Evolutionary conservation across 495 filamentous ascomycete genomes (phyloP), one percentile per base, ranked within the genome.

Genomic region (Glutinoglossum americanum): DNA sequence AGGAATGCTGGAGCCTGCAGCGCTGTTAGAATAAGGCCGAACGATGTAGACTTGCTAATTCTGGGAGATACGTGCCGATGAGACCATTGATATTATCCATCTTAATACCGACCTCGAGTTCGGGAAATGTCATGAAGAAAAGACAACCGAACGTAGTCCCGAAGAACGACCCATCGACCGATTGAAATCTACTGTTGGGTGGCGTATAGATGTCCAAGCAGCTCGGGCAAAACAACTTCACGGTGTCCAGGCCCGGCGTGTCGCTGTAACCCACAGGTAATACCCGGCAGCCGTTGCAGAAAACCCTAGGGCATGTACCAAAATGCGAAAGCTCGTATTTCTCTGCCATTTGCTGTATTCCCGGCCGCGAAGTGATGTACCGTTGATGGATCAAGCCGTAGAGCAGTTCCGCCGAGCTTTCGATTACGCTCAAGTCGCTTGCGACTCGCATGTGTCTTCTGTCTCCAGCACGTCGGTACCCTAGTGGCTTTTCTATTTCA

Each of bases 321-420:
- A 98, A 98, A 70, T 98, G 90, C 60, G 86, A 81, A 49, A 94
- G 74, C 64, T 95, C 89, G 74, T 97, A 97, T 67, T 98, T 98
- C 67, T 98, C 93, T 30, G 88, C 86, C 92, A 98, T 98, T 67
- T 95, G 89, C 66, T 95, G 90, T 57, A 98, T 97, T 21, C 92
- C 92, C 6, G 87, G 87, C 35, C 92, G 76, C n/a, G 89, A 95
- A 58, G 88, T 96, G 72, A 98, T 97, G 69, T 93, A 98, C 27
- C 92, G 86, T 71, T 97, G 92, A 70, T 98, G 92, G 65, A 98
- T 98, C 25, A 98, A 78, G 6, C 92, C 92, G 71, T 97, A 98
- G 13, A 98, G 83, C 65, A 98, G 80, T 73, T 98, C 93, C 10
- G 92, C 92, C 0, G 89, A 94, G 64, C 84, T 89, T 72, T 98